phyloP scores from a whole-genome alignment of 192 early-diverging fungal species.

The Gamsiella multidivaricata region DNA sequence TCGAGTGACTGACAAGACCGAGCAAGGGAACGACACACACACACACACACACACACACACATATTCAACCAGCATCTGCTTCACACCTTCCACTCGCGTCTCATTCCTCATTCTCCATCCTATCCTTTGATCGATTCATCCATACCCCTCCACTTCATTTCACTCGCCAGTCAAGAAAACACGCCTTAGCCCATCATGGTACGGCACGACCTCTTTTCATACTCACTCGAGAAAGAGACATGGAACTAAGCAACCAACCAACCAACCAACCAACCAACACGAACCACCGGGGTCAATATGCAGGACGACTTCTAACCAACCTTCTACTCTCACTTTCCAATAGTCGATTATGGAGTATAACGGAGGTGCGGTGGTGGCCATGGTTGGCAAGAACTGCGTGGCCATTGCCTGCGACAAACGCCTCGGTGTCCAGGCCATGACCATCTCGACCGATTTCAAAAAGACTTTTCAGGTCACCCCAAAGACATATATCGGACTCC shows the following conservation, averaged over 20 bases:
- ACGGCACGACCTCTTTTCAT: background rate
- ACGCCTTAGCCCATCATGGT: constrained; percentile 1
- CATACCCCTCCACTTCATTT: too few species aligned
- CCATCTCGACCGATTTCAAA: constrained; percentile 93
- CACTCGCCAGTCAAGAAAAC: too few species aligned
- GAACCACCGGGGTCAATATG: too few species aligned
- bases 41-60: constrained; percentile 7
- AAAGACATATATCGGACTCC: constrained; percentile 87
- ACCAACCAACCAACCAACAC: background rate
- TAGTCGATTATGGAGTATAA: constrained; percentile 94
- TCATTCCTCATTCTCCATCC: too few species aligned
- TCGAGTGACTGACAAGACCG: too few species aligned
- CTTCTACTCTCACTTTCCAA: background rate
- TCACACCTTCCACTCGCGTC: too few species aligned
- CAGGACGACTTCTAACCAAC: background rate
- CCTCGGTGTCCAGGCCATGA: constrained; percentile 92
- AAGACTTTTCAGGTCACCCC: constrained; percentile 93
- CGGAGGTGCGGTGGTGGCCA: constrained; percentile 94
- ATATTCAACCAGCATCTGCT: too few species aligned
- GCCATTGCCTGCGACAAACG: constrained; percentile 97
- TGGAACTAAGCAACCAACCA: too few species aligned
- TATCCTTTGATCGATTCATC: too few species aligned
- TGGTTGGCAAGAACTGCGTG: constrained; percentile 98
- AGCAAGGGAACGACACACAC: background rate
- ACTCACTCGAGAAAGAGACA: background rate